A percentile compares a stretch with the other conserved stretches of the same genome.
These are phyloP conservation scores for Raphidocelis subcapitata DNA, from an alignment of 139 green algal genomes.

Conservation along the genomic window DNA sequence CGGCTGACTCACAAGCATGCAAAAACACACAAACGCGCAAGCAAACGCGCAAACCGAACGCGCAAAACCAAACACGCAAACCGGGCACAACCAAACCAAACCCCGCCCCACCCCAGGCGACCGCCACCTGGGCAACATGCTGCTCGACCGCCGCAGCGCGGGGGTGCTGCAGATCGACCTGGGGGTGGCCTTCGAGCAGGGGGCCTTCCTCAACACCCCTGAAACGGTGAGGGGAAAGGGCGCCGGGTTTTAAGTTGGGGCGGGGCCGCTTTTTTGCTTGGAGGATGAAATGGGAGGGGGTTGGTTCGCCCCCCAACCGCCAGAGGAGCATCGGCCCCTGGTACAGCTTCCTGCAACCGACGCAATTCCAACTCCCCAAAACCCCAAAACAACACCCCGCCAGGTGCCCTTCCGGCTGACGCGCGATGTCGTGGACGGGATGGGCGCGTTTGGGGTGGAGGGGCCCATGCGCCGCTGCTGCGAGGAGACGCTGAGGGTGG, in stretches of 20 bases:
- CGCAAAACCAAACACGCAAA: too few relatives aligned
- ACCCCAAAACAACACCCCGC: conserved; percentile 62
- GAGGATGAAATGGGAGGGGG: too few relatives aligned
- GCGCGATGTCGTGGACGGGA: conserved; percentile 91
- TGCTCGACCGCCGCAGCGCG: conserved; percentile 78
- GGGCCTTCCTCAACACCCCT: conserved; percentile 81
- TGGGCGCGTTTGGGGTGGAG: conserved; percentile 86
- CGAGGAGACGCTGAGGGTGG: conserved; percentile 81
- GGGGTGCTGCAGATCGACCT: conserved; percentile 97
- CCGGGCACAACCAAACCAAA: too few relatives aligned
- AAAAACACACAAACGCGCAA: background rate
- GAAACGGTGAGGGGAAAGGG: conserved; percentile 54
- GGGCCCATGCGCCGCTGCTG: conserved; percentile 89
- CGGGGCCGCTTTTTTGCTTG: too few relatives aligned
- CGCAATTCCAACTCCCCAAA: conserved; percentile 27
- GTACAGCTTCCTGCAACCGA: background rate
- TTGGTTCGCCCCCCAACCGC: too few relatives aligned
- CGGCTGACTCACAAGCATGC: background rate
- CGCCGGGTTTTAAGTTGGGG: too few relatives aligned
- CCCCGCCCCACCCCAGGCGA: too few relatives aligned
- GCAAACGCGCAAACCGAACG: too few relatives aligned
- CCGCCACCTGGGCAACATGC: conserved; percentile 91
- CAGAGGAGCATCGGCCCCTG: too few relatives aligned
- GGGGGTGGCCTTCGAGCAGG: conserved; percentile 95
- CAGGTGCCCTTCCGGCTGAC: conserved; percentile 95